phyloP scores from a whole-genome alignment of 2,329 filamentous ascomycete genomes.

The Fusarium protoensiforme region DNA sequence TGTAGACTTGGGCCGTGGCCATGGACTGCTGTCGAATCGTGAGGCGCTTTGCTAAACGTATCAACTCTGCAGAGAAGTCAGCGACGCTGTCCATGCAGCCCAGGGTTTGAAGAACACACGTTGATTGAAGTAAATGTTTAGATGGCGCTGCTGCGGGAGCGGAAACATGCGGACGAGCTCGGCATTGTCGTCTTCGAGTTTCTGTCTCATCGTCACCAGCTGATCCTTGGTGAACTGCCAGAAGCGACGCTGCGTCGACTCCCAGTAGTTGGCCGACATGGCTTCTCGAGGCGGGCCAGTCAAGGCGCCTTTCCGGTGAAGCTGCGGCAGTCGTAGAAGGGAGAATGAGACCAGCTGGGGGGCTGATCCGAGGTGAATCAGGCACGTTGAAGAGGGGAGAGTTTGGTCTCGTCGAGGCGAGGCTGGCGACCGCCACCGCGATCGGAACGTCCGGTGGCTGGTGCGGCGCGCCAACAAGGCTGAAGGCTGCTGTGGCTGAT shows the following conservation, averaged over 20 bases:
- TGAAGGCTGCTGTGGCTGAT: background rate
- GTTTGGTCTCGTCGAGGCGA: background rate
- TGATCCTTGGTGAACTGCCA: slow-evolving; percentile 92
- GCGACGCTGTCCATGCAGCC: background rate
- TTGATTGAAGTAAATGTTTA: slow-evolving; percentile 93
- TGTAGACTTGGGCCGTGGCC: slow-evolving; percentile 93
- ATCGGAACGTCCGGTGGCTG: slow-evolving; percentile 27
- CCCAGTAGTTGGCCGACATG: slow-evolving; percentile 98
- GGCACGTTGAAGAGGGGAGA: slow-evolving; percentile 7
- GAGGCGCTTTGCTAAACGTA: slow-evolving; percentile 85
- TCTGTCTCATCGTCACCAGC: slow-evolving; percentile 78
- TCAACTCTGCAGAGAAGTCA: slow-evolving; percentile 68
- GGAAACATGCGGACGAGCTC: slow-evolving; percentile 81
- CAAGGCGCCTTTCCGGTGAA: slow-evolving; percentile 10
- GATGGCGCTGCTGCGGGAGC: slow-evolving; percentile 81
- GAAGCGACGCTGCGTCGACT: slow-evolving; percentile 87
- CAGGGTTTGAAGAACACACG: slow-evolving; percentile 64
- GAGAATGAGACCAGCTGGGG: slow-evolving; percentile 3
- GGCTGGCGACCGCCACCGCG: slow-evolving; percentile 25
- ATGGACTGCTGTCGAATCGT: slow-evolving; percentile 89
- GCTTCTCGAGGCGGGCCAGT: slow-evolving; percentile 26
- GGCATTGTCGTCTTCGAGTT: slow-evolving; percentile 81
- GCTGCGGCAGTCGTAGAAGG: background rate
- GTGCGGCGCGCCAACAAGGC: background rate
- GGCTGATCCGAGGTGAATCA: slow-evolving; percentile 8